A percentile compares a stretch with the other conserved stretches of the same genome.
phyloP scores from a whole-genome alignment of 805 yeast species.

The Starmera amethionina region DNA sequence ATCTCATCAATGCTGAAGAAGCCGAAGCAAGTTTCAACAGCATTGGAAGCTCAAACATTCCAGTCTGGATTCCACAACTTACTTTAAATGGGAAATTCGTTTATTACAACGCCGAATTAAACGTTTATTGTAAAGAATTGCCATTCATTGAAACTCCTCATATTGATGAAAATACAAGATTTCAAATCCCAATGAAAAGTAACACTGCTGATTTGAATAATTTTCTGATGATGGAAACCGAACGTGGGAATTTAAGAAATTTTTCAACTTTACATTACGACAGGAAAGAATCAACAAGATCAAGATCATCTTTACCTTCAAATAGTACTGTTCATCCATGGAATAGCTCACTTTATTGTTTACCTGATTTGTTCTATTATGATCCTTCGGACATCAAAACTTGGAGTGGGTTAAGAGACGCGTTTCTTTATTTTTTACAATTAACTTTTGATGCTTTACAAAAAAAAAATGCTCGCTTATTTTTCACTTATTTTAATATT shows the following conservation, averaged over 20 bases:
- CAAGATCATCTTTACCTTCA: conserved; percentile 12
- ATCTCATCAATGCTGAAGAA: conserved; percentile 25
- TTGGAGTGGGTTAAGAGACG: conserved; percentile 49
- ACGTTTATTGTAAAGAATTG: conserved; percentile 46
- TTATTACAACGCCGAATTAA: conserved; percentile 51
- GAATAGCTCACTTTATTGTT: conserved; percentile 17
- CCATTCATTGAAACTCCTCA: conserved; percentile 39
- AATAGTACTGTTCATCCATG: conserved; percentile 17
- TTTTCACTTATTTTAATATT: conserved; percentile 41
- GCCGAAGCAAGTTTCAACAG: conserved; percentile 27
- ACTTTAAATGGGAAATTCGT: conserved; percentile 44
- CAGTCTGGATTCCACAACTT: conserved; percentile 56
- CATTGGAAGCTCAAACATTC: conserved; percentile 23
- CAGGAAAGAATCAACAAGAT: conserved; percentile 5
- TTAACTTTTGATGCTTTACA: conserved; percentile 40
- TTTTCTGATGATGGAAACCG: conserved; percentile 3
- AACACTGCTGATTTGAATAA: conserved; percentile 18
- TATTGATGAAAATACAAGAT: conserved; percentile 22
- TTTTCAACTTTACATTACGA: conserved; percentile 11
- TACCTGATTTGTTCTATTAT: conserved; percentile 41
- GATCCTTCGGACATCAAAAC: conserved; percentile 48
- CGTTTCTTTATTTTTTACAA: conserved; percentile 37
- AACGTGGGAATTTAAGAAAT: too few species aligned
- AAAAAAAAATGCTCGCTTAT: conserved; percentile 40
- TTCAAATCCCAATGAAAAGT: conserved; percentile 18